Evolutionary conservation across 2,329 filamentous ascomycete genomes (phyloP).

Genomic region (Hypoxylon sp.): DNA sequence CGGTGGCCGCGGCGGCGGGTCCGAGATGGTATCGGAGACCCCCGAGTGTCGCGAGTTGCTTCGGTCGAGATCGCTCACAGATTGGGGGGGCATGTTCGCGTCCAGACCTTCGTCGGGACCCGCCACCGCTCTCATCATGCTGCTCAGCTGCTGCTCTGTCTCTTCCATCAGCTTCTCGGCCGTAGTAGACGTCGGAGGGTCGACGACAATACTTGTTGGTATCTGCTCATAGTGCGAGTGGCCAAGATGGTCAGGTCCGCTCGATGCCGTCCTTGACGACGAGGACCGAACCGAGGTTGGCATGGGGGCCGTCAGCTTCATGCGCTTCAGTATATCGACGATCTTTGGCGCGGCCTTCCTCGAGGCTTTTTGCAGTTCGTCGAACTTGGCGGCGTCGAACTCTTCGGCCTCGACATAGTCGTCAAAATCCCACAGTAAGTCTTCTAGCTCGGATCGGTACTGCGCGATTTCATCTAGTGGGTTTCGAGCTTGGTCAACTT

Average conservation of each 20-base stretch:
- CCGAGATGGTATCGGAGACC: constrained; percentile 38
- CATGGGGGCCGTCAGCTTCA: constrained; percentile 55
- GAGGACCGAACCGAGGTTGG: constrained; percentile 33
- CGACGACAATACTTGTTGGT: constrained; percentile 39
- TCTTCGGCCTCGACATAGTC: constrained; percentile 59
- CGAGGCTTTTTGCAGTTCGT: constrained; percentile 56
- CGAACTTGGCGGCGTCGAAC: constrained; percentile 60
- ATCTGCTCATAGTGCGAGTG: constrained; percentile 29
- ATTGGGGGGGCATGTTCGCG: constrained; percentile 25
- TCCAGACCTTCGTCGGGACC: constrained; percentile 38
- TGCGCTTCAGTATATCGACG: constrained; percentile 59
- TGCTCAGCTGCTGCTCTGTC: constrained; percentile 38
- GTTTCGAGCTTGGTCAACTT: constrained; percentile 18
- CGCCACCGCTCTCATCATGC: constrained; percentile 38
- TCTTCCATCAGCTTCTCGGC: constrained; percentile 39
- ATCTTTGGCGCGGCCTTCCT: constrained; percentile 59
- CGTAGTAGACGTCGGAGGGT: constrained; percentile 31
- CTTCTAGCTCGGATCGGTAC: constrained; percentile 56
- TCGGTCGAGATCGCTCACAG: constrained; percentile 35
- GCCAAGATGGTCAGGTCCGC: constrained; percentile 12
- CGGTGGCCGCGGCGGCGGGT: constrained; percentile 48
- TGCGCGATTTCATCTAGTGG: constrained; percentile 58
- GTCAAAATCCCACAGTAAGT: constrained; percentile 65
- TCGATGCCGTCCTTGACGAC: constrained; percentile 18
- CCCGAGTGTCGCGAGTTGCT: constrained; percentile 39